Percentiles rank a stretch among this genome's conserved stretches.
Conservation (phyloP, 352 stramenopile genomes). For the Globisporangium paddicum region DNA sequence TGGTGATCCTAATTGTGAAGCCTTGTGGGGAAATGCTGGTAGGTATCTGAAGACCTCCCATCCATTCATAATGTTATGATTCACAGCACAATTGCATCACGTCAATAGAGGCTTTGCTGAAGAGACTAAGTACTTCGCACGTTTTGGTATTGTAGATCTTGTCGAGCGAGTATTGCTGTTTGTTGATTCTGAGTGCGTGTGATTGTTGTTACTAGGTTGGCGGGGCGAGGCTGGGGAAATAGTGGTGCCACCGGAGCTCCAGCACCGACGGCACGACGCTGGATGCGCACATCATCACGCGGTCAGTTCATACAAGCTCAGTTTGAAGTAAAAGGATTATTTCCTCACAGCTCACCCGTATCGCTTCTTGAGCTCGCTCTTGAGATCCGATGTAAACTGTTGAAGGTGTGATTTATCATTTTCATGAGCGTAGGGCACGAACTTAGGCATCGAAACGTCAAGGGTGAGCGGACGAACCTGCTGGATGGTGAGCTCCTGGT, state of each 20-base stretch:
- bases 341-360: slow-evolving; percentile 40
- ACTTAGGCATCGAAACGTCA: neutral
- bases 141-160: too few relatives aligned
- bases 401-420: neutral
- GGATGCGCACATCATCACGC: neutral
- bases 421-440: neutral
- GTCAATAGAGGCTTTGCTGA: too few relatives aligned
- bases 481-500: slow-evolving; percentile 7
- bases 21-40: too few relatives aligned
- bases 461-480: slow-evolving; percentile 1
- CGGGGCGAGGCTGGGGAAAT: slow-evolving; percentile 31
- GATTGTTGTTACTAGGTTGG: neutral
- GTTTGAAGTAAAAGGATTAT: neutral
- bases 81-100: too few relatives aligned
- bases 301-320: neutral
- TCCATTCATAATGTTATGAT: too few relatives aligned
- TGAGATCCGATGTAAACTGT: slow-evolving; percentile 50
- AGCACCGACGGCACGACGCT: slow-evolving; percentile 50
- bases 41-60: too few relatives aligned
- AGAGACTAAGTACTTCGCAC: too few relatives aligned
- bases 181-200: too few relatives aligned
- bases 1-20: too few relatives aligned
- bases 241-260: slow-evolving; percentile 45
- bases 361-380: slow-evolving; percentile 43
- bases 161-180: neutral